Conservation (phyloP, 2,329 filamentous ascomycete species). For the Botryotinia globosa region DNA sequence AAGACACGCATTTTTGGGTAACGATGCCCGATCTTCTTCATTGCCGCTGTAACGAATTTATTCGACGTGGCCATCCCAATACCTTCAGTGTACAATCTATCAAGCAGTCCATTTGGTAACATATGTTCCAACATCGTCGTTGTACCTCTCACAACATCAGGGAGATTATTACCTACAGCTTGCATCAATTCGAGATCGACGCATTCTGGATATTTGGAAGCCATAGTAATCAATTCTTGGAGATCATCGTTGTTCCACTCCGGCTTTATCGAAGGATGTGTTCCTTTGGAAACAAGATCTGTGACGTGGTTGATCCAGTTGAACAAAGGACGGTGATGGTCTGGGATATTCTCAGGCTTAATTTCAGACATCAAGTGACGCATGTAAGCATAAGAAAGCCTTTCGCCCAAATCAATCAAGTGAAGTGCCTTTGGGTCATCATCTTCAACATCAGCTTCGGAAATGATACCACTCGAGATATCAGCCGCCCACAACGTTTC, state of each 20-base stretch:
- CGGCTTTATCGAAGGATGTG: constrained; percentile 22
- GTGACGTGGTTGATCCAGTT: constrained; percentile 24
- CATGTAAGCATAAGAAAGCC: constrained; percentile 17
- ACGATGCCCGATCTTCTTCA: constrained; percentile 34
- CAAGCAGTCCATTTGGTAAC: constrained; percentile 27
- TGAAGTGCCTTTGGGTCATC: constrained; percentile 22
- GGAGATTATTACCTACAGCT: constrained; percentile 28
- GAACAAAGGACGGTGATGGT: constrained; percentile 14
- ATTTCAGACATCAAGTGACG: constrained; percentile 13
- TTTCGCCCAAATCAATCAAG: constrained; percentile 22
- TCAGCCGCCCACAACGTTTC: constrained; percentile 25
- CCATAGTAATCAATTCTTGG: constrained; percentile 13
- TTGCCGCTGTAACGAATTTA: constrained; percentile 7
- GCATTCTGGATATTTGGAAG: constrained; percentile 14
- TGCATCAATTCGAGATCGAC: constrained; percentile 26
- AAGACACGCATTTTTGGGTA: constrained; percentile 28
- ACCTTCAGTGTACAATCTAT: constrained; percentile 28
- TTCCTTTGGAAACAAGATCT: constrained; percentile 19
- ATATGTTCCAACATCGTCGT: constrained; percentile 30
- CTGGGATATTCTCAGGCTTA: not conserved
- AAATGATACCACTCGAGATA: constrained; percentile 24
- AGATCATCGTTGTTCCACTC: constrained; percentile 25
- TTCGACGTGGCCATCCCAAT: constrained; percentile 19
- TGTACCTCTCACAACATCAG: constrained; percentile 25
- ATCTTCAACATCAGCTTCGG: constrained; percentile 21